phyloP scores from a whole-genome alignment of 2,329 filamentous ascomycete genomes.

The Aspergillus tubingensis region DNA sequence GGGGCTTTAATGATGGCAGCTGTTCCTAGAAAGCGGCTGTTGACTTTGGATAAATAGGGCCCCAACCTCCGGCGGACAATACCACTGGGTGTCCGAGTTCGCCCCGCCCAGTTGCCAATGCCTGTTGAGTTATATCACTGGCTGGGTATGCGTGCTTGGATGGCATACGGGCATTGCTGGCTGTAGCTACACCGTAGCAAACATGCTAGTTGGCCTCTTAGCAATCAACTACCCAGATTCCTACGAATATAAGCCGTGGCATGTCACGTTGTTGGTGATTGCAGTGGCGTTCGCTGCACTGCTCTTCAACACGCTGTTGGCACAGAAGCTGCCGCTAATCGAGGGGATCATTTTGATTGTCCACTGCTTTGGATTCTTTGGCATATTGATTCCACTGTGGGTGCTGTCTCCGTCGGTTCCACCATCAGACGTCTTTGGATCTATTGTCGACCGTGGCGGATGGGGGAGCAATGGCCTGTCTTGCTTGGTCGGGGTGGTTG shows the following conservation, averaged over 20 bases:
- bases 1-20: too few species aligned
- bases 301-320: constrained; percentile 54
- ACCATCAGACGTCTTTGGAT: constrained; percentile 33
- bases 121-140: constrained; percentile 42
- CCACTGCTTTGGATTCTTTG: constrained; percentile 51
- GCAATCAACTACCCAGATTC: constrained; percentile 33
- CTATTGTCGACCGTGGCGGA: constrained; percentile 39
- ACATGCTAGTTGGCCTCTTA: constrained; percentile 38
- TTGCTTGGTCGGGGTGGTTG: constrained; percentile 41
- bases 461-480: constrained; percentile 42
- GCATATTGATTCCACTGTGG: constrained; percentile 42
- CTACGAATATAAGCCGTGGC: constrained; percentile 32
- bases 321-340: constrained; percentile 50
- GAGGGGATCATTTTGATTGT: constrained; percentile 54
- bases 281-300: constrained; percentile 50
- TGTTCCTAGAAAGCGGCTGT: too few species aligned
- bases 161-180: constrained; percentile 41
- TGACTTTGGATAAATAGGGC: constrained; percentile 21
- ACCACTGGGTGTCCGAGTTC: constrained; percentile 45
- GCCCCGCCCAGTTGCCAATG: constrained; percentile 35
- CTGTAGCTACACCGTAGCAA: constrained; percentile 36
- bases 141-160: constrained; percentile 41
- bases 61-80: constrained; percentile 43
- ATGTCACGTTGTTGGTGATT: constrained; percentile 42
- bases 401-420: constrained; percentile 34